Evolutionary conservation across 768 basidiomycete species (phyloP), one percentile per base, ranked within the genome.

Genomic region (Clathrus columnatus): DNA sequence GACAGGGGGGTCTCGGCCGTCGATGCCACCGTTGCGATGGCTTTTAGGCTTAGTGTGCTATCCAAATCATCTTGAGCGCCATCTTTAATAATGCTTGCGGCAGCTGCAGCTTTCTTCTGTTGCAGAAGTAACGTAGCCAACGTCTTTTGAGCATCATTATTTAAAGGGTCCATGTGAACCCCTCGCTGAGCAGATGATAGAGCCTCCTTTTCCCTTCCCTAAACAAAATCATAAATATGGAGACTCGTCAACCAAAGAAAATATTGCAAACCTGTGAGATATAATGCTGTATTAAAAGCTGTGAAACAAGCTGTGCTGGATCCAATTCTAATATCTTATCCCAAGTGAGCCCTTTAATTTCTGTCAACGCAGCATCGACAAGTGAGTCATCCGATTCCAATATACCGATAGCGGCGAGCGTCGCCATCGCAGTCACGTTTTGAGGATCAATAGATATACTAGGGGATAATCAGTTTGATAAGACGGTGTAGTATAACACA

Each of bases 401-500:
- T 54, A 92, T 82, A 10, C 90, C 92, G 81, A 96, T 91, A n/a
- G 87, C 87, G 0, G 88, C 87, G 1, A 97, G 77, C 0, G 84
- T 78, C 46, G 85, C 88, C 66, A 95, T 87, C 1, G 90, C 91
- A 52, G 78, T 74, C 49, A 92, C 65, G 63, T 93, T 90, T 58
- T 85, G 85, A 0, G 85, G 78, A 64, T 95, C 88, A 23, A 75
- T 68, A 0, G 84, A 75, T 60, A 96, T 85, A 62, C 93, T 95
- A 61, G 18, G 51, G 24, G 47, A 26, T 7, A 29, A 42, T 48
- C 51, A n/a, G 26, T 46, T 50, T 43, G 49, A 52, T 50, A 5
- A 10, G 14, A 23, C 16, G 44, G 27, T 49, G 57, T 20, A 61
- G 47, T 42, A 50, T 18, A 14, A 14, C 28, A 48, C 29, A 21